phyloP scores from a whole-genome alignment of 2,329 filamentous ascomycete species.

The Coniochaeta sp. region DNA sequence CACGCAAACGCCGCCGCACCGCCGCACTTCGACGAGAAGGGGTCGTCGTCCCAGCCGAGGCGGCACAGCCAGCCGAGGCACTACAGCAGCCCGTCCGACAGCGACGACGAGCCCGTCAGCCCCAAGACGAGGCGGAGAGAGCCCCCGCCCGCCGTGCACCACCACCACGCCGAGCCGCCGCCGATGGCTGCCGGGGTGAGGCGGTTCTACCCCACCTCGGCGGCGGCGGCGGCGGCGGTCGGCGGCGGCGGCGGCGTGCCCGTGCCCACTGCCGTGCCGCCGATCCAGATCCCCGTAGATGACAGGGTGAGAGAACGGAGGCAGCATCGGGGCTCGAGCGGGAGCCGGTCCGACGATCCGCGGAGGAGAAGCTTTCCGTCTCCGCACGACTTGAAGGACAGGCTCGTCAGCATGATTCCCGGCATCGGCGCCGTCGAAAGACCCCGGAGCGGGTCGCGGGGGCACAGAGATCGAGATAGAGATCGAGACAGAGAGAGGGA shows the following conservation, averaged over 20 bases:
- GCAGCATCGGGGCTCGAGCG: constrained; percentile 3
- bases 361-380: constrained; percentile 27
- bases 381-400: constrained; percentile 32
- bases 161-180: not conserved
- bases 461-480: constrained; percentile 10
- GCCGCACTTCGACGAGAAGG: constrained; percentile 27
- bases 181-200: not conserved
- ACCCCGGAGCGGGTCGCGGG: constrained; percentile 27
- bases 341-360: constrained; percentile 21
- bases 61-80: constrained; percentile 43
- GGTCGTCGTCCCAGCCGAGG: constrained; percentile 19
- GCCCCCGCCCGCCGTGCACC: not conserved
- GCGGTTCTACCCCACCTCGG: not conserved
- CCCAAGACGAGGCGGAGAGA: constrained; percentile 13
- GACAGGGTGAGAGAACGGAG: constrained; percentile 7
- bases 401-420: constrained; percentile 34
- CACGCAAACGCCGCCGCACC: too few species aligned
- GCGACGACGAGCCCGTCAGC: constrained; percentile 25
- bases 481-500: constrained; percentile 1
- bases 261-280: constrained; percentile 5
- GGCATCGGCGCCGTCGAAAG: constrained; percentile 24
- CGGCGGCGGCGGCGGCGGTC: not conserved
- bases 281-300: constrained; percentile 18
- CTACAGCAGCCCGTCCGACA: constrained; percentile 34
- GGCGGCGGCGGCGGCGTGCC: not conserved